A percentile compares a stretch with the other conserved stretches of the same genome.
Conservation (phyloP, 176 grass and related monocot species). For the Lolium multiflorum region DNA sequence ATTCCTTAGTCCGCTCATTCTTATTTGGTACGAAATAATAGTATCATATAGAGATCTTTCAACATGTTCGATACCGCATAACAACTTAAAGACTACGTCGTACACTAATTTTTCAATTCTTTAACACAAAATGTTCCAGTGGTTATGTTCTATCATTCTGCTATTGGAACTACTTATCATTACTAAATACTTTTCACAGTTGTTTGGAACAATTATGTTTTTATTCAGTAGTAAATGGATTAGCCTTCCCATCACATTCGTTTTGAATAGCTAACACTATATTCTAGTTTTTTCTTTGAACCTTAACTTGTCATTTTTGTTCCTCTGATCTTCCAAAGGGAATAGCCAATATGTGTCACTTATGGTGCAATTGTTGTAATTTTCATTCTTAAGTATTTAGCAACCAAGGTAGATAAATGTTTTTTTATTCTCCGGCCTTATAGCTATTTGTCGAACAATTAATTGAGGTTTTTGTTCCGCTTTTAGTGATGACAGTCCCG, state of each 20-base stretch:
- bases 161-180: background rate
- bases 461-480: too few relatives aligned
- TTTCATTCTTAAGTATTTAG: too few relatives aligned
- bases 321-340: constrained; percentile 45
- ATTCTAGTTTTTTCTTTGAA: background rate
- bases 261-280: background rate
- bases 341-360: constrained; percentile 87
- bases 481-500: too few relatives aligned
- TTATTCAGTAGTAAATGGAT: background rate
- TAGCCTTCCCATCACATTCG: background rate
- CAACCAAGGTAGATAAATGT: too few relatives aligned
- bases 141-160: background rate
- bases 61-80: background rate
- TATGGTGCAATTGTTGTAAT: constrained; percentile 63
- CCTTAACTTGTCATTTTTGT: background rate
- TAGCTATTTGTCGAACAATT: too few relatives aligned
- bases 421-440: too few relatives aligned
- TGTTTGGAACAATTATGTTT: background rate
- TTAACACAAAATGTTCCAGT: background rate
- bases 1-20: too few relatives aligned
- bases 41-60: constrained; percentile 2
- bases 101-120: background rate
- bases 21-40: background rate
- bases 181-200: background rate
- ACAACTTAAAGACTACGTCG: background rate